phyloP scores from a whole-genome alignment of 1,284 basidiomycete genomes.

The Phlebopus sp. region DNA sequence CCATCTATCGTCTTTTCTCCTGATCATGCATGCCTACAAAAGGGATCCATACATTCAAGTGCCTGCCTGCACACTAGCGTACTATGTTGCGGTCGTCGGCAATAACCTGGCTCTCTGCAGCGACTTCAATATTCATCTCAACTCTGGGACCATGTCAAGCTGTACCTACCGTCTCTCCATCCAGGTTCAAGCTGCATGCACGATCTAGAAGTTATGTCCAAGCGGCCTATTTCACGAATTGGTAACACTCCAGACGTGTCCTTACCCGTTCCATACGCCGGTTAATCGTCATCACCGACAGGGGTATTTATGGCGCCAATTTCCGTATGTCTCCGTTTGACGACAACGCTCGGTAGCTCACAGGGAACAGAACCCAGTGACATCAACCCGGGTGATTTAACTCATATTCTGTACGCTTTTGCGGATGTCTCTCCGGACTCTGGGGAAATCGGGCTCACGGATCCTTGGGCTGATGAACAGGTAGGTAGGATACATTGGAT shows the following conservation, averaged over 20 bases:
- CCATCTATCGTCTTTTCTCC: not conserved
- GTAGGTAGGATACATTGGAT: slow-evolving; percentile 34
- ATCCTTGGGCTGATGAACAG: slow-evolving; percentile 81
- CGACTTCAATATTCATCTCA: slow-evolving; percentile 11
- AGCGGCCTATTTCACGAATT: slow-evolving; percentile 68
- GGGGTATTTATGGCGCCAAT: slow-evolving; percentile 83
- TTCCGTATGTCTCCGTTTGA: slow-evolving; percentile 51
- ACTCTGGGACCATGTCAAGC: slow-evolving; percentile 11
- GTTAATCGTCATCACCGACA: slow-evolving; percentile 20
- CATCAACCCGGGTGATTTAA: slow-evolving; percentile 54
- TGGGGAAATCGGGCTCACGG: slow-evolving; percentile 70
- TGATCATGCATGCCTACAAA: slow-evolving; percentile 12
- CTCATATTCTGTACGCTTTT: slow-evolving; percentile 84
- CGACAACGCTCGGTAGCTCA: slow-evolving; percentile 3
- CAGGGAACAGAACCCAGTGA: slow-evolving; percentile 53
- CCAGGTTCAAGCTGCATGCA: slow-evolving; percentile 36
- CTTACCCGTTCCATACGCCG: not conserved
- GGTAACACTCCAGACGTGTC: slow-evolving; percentile 31
- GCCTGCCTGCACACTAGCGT: slow-evolving; percentile 1
- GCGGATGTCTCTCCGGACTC: slow-evolving; percentile 72
- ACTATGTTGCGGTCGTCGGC: slow-evolving; percentile 2
- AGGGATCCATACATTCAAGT: slow-evolving; percentile 7
- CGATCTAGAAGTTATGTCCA: slow-evolving; percentile 50
- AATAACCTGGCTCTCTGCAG: slow-evolving; percentile 3
- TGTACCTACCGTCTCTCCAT: slow-evolving; percentile 9